Conservation (phyloP, 192 early-diverging fungal species). For the Paraglomus occultum region DNA sequence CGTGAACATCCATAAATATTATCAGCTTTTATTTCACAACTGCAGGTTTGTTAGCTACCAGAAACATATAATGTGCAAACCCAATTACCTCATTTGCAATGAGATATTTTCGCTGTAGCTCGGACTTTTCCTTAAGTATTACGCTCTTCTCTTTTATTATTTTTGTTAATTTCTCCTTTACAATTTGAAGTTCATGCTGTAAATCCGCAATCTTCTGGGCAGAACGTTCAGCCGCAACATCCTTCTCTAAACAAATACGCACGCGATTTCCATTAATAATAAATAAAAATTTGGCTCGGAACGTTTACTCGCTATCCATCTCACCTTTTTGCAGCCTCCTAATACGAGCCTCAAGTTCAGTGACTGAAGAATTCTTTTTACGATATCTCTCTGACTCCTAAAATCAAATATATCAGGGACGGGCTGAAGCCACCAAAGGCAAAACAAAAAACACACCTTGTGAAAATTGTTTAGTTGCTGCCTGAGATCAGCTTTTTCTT, state of each 20-base stretch:
- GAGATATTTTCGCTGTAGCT: slow-evolving; percentile 4
- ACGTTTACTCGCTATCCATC: too few relatives aligned
- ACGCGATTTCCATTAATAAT: neutral
- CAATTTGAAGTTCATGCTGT: slow-evolving; percentile 18
- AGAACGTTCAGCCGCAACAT: slow-evolving; percentile 3
- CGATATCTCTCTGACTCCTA: slow-evolving; percentile 14
- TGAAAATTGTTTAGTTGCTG: slow-evolving; percentile 27
- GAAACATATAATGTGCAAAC: neutral
- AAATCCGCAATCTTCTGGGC: slow-evolving; percentile 22
- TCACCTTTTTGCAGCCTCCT: slow-evolving; percentile 23
- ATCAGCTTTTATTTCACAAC: too few relatives aligned
- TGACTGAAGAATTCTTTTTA: slow-evolving; percentile 11
- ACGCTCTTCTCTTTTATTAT: slow-evolving; percentile 22
- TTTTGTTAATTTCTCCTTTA: slow-evolving; percentile 1
- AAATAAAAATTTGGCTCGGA: too few relatives aligned
- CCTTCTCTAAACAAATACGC: slow-evolving; percentile 15
- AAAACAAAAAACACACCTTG: slow-evolving; percentile 1
- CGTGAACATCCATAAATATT: too few relatives aligned
- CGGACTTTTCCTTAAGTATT: slow-evolving; percentile 11
- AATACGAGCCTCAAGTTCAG: slow-evolving; percentile 16
- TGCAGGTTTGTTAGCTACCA: too few relatives aligned
- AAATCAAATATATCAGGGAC: neutral
- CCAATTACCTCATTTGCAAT: slow-evolving; percentile 20
- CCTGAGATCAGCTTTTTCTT: slow-evolving; percentile 17
- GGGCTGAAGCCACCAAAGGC: too few relatives aligned